Conservation (phyloP, 805 yeast species). For the Ogataea naganishii region DNA sequence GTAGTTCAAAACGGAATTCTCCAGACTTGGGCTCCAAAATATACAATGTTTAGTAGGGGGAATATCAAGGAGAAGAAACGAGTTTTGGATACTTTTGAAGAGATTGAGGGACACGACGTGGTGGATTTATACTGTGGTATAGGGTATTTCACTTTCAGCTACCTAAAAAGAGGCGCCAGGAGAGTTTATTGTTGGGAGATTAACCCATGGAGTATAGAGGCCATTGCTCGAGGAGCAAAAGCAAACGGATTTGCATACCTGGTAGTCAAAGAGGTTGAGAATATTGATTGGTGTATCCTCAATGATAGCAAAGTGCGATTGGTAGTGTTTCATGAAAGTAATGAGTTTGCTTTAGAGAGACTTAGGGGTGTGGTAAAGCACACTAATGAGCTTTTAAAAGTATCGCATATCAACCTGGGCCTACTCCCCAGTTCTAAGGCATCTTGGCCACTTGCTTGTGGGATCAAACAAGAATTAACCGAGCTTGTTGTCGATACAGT, state of each 20-base stretch:
- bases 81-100: slow-evolving; percentile 34
- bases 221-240: slow-evolving; percentile 47
- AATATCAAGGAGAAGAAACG: slow-evolving; percentile 75
- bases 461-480: too few relatives aligned
- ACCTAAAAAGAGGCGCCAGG: slow-evolving; percentile 45
- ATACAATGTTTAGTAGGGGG: slow-evolving; percentile 85
- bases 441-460: slow-evolving; percentile 48
- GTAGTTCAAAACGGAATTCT: slow-evolving; percentile 62
- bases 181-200: slow-evolving; percentile 70
- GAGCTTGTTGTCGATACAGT: slow-evolving; percentile 16
- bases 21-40: slow-evolving; percentile 79
- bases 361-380: slow-evolving; percentile 16
- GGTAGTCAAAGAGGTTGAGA: slow-evolving; percentile 21
- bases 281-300: slow-evolving; percentile 12
- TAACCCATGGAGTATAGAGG: slow-evolving; percentile 79
- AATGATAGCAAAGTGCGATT: slow-evolving; percentile 21
- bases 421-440: slow-evolving; percentile 62
- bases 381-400: background rate
- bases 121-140: slow-evolving; percentile 78
- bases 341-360: slow-evolving; percentile 40
- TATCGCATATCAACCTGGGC: slow-evolving; percentile 69
- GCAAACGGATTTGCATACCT: slow-evolving; percentile 33
- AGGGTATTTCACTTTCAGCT: slow-evolving; percentile 73
- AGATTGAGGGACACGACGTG: slow-evolving; percentile 33
- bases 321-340: slow-evolving; percentile 56